Conservation (phyloP, 257 asterid genomes). For the Cinchona pubescens region DNA sequence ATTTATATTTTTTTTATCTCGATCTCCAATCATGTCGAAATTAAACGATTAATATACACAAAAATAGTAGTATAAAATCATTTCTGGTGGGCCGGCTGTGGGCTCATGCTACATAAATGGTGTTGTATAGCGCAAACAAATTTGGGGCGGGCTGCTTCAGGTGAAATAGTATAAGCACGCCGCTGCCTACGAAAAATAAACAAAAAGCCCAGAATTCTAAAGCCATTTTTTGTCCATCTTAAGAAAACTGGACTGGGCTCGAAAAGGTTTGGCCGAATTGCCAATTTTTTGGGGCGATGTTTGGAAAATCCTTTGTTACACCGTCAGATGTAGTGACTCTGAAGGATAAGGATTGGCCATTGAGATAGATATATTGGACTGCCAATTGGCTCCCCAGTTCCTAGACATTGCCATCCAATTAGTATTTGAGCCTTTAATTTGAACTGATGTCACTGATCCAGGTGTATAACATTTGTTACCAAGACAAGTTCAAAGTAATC, state of each 20-base stretch:
- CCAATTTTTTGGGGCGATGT: conserved; percentile 67
- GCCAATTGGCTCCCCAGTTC: conserved; percentile 99
- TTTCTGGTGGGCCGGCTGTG: conserved; percentile 1
- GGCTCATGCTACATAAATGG: conserved; percentile 14
- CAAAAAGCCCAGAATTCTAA: conserved; percentile 23
- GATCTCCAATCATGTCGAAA: too few species aligned
- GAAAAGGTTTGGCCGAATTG: conserved; percentile 67
- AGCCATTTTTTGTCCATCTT: neutral
- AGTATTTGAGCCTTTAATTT: conserved; percentile 67
- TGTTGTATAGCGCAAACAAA: conserved; percentile 14
- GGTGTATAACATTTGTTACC: conserved; percentile 67
- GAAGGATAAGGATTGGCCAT: conserved; percentile 75
- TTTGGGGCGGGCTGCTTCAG: conserved; percentile 73
- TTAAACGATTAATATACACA: conserved; percentile 12
- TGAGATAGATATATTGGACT: conserved; percentile 57
- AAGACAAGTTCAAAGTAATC: conserved; percentile 70
- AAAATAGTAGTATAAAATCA: neutral
- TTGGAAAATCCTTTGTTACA: conserved; percentile 45
- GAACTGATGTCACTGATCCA: conserved; percentile 62
- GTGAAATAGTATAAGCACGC: conserved; percentile 66
- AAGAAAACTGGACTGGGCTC: conserved; percentile 50
- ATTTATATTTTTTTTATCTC: too few species aligned
- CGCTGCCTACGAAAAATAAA: conserved; percentile 50
- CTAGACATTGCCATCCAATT: conserved; percentile 76
- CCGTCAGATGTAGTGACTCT: conserved; percentile 73